These are phyloP conservation scores for Kwoniella mangroviensis DNA, from an alignment of 768 basidiomycete species.

Conservation along the genomic window DNA sequence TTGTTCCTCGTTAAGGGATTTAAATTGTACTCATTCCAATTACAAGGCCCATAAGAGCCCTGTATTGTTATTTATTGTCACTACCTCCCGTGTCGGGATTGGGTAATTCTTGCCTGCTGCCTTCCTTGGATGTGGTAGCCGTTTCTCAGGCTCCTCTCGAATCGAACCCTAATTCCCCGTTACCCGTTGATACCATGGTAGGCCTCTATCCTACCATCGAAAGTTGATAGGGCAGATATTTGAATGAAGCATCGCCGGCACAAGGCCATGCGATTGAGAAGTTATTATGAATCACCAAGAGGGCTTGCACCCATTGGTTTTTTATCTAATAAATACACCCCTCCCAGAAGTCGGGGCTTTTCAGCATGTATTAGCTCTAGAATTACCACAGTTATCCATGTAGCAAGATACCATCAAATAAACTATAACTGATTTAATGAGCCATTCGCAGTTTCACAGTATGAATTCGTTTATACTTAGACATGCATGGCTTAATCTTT, in stretches of 20 bases:
- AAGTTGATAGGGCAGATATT: slow-evolving; percentile 78
- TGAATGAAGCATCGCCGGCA: slow-evolving; percentile 72
- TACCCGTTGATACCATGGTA: slow-evolving; percentile 79
- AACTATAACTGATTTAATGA: slow-evolving; percentile 84
- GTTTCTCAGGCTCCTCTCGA: slow-evolving; percentile 2
- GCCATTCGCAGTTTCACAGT: slow-evolving; percentile 80
- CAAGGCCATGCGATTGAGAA: slow-evolving; percentile 76
- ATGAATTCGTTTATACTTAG: slow-evolving; percentile 75
- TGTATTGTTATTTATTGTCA: slow-evolving; percentile 62
- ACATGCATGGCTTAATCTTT: slow-evolving; percentile 84
- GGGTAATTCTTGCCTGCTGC: slow-evolving; percentile 20
- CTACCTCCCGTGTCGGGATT: slow-evolving; percentile 58
- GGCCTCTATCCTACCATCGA: slow-evolving; percentile 75
- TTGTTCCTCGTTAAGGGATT: slow-evolving; percentile 62
- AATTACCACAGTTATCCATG: slow-evolving; percentile 81
- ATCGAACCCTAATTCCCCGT: slow-evolving; percentile 63
- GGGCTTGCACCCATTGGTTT: slow-evolving; percentile 62
- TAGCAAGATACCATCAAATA: slow-evolving; percentile 76
- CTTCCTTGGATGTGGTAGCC: slow-evolving; percentile 7
- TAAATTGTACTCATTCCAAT: slow-evolving; percentile 63
- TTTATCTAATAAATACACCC: slow-evolving; percentile 76
- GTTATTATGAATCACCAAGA: slow-evolving; percentile 77
- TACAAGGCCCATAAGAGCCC: slow-evolving; percentile 60
- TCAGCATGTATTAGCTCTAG: slow-evolving; percentile 77
- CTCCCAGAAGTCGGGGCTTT: slow-evolving; percentile 73